Conservation (phyloP, 2,329 filamentous ascomycete species). For the Botrytis fragariae region DNA sequence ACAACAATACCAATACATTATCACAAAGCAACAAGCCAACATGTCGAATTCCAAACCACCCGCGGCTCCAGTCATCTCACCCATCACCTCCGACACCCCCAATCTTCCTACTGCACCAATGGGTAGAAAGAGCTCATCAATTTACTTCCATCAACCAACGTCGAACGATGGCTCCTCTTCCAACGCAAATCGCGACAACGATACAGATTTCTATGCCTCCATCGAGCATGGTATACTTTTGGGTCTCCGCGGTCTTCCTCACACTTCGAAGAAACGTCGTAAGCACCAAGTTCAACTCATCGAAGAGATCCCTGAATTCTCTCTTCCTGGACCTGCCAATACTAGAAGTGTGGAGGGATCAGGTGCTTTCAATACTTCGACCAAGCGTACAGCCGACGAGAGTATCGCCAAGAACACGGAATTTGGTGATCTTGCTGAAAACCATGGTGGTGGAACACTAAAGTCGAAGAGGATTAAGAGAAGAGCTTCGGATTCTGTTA, state of each 20-base stretch:
- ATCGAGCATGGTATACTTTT: not conserved
- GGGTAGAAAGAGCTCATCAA: conserved; percentile 1
- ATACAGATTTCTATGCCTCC: not conserved
- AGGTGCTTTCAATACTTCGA: not conserved
- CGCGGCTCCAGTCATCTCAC: not conserved
- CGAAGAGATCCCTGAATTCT: not conserved
- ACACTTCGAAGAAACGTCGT: no score
- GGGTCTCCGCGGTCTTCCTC: not conserved
- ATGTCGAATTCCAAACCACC: not conserved
- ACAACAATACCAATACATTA: not conserved
- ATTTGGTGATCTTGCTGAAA: not conserved
- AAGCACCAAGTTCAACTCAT: not conserved
- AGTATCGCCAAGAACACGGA: not conserved
- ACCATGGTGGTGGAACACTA: not conserved
- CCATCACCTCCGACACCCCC: not conserved
- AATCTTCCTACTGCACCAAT: not conserved
- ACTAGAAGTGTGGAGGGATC: not conserved
- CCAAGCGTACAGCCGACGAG: not conserved
- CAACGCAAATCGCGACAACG: not conserved
- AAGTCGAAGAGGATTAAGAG: not conserved
- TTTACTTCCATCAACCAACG: not conserved
- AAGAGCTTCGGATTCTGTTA: not conserved
- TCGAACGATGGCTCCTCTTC: no score
- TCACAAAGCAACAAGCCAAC: not conserved
- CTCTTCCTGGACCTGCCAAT: not conserved